phyloP scores from a whole-genome alignment of 805 yeast species.

The Teunomyces gatunensis region DNA sequence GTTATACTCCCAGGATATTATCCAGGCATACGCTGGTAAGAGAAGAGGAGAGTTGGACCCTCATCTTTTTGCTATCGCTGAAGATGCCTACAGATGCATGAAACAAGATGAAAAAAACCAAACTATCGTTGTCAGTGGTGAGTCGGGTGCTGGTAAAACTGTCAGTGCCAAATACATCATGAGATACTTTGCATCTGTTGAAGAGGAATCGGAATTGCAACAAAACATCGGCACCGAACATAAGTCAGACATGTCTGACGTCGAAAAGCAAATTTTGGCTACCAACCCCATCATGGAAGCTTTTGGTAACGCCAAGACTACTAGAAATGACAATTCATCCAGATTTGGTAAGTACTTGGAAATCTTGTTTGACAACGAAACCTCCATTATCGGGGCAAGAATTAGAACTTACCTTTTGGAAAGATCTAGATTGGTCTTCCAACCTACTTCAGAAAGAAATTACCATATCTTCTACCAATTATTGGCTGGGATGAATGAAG shows the following conservation, averaged over 20 bases:
- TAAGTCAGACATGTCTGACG: conserved; percentile 72
- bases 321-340: conserved; percentile 95
- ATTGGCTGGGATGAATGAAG: conserved; percentile 64
- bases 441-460: conserved; percentile 86
- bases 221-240: conserved; percentile 34
- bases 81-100: conserved; percentile 96
- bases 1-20: conserved; percentile 85
- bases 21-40: conserved; percentile 91
- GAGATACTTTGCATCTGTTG: conserved; percentile 97
- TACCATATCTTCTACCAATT: conserved; percentile 94
- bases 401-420: conserved; percentile 90
- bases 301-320: conserved; percentile 96
- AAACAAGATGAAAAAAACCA: conserved; percentile 80
- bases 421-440: conserved; percentile 91
- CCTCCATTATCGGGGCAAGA: conserved; percentile 89
- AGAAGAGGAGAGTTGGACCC: conserved; percentile 95
- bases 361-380: conserved; percentile 72
- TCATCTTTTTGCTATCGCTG: conserved; percentile 95
- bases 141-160: conserved; percentile 98
- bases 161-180: conserved; percentile 95
- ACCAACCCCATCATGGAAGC: conserved; percentile 98
- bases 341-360: conserved; percentile 96
- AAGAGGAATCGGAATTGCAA: conserved; percentile 41
- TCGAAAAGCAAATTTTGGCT: conserved; percentile 91
- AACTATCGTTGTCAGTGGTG: conserved; percentile 96